These are phyloP conservation scores for Wickerhamiella allomyrinae DNA, from an alignment of 805 yeast species.

Conservation along the genomic window DNA sequence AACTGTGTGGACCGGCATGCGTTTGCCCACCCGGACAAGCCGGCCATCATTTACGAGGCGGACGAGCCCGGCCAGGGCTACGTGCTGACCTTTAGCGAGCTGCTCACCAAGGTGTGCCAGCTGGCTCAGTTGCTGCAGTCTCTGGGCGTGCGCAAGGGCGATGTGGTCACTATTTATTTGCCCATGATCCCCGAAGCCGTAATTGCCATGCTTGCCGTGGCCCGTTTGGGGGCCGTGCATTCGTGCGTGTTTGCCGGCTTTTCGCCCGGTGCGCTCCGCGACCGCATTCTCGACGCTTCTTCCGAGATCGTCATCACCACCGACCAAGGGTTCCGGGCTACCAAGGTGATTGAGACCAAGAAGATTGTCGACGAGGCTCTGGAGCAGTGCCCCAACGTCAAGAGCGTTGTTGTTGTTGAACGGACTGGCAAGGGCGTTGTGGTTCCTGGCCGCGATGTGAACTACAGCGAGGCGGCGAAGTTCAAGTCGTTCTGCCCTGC, in stretches of 20 bases:
- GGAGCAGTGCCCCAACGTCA: conserved; percentile 50
- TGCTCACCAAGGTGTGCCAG: conserved; percentile 68
- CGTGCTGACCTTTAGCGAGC: conserved; percentile 70
- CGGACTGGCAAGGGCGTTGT: conserved; percentile 76
- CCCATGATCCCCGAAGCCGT: conserved; percentile 98
- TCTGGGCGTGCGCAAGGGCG: conserved; percentile 88
- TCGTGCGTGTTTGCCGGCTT: conserved; percentile 95
- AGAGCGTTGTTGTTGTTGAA: conserved; percentile 73
- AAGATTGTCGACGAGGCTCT: conserved; percentile 92
- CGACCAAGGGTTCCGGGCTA: conserved; percentile 89
- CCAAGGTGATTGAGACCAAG: conserved; percentile 75
- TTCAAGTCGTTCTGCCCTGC: conserved; percentile 81
- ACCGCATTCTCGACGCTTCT: conserved; percentile 79
- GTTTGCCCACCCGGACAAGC: conserved; percentile 64
- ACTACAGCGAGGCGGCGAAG: conserved; percentile 90
- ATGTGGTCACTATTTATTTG: conserved; percentile 87
- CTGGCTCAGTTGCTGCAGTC: conserved; percentile 71
- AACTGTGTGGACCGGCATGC: conserved; percentile 97
- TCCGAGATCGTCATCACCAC: conserved; percentile 81
- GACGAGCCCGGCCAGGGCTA: conserved; percentile 70
- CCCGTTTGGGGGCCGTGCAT: conserved; percentile 89
- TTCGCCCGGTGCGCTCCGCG: conserved; percentile 81
- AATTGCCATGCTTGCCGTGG: conserved; percentile 85
- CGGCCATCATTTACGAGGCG: conserved; percentile 67
- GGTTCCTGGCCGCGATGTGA: conserved; percentile 68